Evolutionary conservation across 1,284 basidiomycete genomes (phyloP).

Genomic region (Omphalotus olearius): DNA sequence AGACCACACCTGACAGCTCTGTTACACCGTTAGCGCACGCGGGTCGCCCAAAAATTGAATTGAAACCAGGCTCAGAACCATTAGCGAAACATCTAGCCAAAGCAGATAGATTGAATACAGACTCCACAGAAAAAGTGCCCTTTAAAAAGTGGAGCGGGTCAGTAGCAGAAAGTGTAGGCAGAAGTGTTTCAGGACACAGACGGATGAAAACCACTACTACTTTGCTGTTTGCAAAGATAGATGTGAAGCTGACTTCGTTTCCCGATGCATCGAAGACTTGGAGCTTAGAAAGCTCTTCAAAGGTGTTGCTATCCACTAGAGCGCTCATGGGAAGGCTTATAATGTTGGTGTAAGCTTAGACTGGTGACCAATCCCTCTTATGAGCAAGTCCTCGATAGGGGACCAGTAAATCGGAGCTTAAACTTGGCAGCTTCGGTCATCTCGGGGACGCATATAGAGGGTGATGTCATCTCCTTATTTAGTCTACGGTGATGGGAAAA

Average conservation of each 20-base stretch:
- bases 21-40: conserved; percentile 1
- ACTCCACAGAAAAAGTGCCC: conserved; percentile 69
- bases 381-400: too few relatives aligned
- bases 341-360: too few relatives aligned
- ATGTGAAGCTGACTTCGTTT: conserved; percentile 40
- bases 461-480: too few relatives aligned
- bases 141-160: conserved; percentile 21
- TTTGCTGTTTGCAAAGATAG: conserved; percentile 41
- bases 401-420: too few relatives aligned
- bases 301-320: conserved; percentile 26
- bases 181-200: conserved; percentile 25
- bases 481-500: too few relatives aligned
- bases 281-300: conserved; percentile 34
- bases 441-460: too few relatives aligned
- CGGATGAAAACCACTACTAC: conserved; percentile 65
- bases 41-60: too few relatives aligned
- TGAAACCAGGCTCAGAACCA: conserved; percentile 4
- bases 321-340: neutral
- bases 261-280: conserved; percentile 41
- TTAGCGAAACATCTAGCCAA: neutral
- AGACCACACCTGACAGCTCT: conserved; percentile 38
- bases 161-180: conserved; percentile 1
- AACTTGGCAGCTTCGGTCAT: too few relatives aligned
- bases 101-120: conserved; percentile 17
- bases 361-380: too few relatives aligned